Base-by-base conservation (phyloP, 192 early-diverging fungal species). In the Linnemannia hyalina region DNA sequence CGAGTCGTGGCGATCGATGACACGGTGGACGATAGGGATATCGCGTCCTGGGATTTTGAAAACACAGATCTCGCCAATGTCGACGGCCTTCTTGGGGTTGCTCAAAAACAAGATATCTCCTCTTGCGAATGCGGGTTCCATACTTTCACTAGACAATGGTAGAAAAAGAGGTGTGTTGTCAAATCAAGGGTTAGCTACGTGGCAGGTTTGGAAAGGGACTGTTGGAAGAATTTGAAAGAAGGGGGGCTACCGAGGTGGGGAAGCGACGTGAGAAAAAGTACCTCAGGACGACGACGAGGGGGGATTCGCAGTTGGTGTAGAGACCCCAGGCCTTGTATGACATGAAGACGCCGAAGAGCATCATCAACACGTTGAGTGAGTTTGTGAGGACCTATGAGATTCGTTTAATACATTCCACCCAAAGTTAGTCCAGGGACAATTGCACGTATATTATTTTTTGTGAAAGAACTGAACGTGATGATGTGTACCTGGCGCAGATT, bases 1-100 rank as follows among this genome's bases (percentile, higher is more conserved):
- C 95, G 94, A 93, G 70, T 95, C 94, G 85, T 99, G 98, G 35
- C 99, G 90, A 88, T 97, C 95, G 77, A 99, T 92, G 22, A 98
- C 96, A 68, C 98, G 93, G 89, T 99, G 98, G 40, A 99, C 98
- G 87, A 99, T 99, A 6, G 98, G 98, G 73, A 99, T 95, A 47
- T 93, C 92, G 82, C 95, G 95, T 75, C 94, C 96, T 20, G 94
- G 90, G 70, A 99, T 88, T 83, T 98, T 99, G 92, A 95, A 99
- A 11, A 99, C 98, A 82, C 93, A 94, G 80, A 99, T 98, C 81
- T 99, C 98, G 81, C 98, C 98, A 26, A 97, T 93, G 35, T 93
- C 88, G 29, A 98, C 91, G 29, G 97, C 95, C 18, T 91, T 90
- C 46, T 89, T 90, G 26, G 93, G 92, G 80, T 96, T 93, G 78